Percentiles rank a stretch among this genome's conserved stretches.
phyloP scores from a whole-genome alignment of 2,329 filamentous ascomycete species.

The Aspergillus fumigatiaffinis region DNA sequence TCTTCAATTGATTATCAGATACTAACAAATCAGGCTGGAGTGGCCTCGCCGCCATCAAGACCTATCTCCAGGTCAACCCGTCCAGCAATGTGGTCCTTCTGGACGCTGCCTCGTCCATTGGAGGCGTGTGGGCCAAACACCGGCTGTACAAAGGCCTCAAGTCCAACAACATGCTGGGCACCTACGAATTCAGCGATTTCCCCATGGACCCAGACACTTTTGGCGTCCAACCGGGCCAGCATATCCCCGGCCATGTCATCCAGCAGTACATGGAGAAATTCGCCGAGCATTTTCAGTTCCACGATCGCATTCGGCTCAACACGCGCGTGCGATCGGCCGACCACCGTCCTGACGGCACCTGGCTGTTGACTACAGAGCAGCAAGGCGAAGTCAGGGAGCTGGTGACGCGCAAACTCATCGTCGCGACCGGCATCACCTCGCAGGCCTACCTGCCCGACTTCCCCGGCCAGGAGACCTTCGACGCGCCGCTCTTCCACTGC shows the following conservation, averaged over 20 bases:
- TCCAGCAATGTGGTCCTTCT: conserved; percentile 54
- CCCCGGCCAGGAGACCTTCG: conserved; percentile 48
- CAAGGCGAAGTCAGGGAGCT: not conserved
- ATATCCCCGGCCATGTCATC: conserved; percentile 56
- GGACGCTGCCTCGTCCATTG: conserved; percentile 55
- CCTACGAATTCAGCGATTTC: conserved; percentile 70
- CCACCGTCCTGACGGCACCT: conserved; percentile 36
- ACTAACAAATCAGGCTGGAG: conserved; percentile 38
- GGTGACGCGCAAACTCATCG: conserved; percentile 49
- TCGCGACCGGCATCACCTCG: conserved; percentile 61
- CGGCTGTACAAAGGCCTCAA: conserved; percentile 65
- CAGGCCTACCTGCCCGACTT: conserved; percentile 53
- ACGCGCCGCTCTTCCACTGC: conserved; percentile 55
- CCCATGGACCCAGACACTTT: conserved; percentile 60
- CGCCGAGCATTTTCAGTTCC: conserved; percentile 51
- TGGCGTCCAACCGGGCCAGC: conserved; percentile 47
- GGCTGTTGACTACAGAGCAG: conserved; percentile 25
- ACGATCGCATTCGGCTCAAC: conserved; percentile 46
- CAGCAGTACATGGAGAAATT: conserved; percentile 57
- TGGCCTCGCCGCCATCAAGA: conserved; percentile 60
- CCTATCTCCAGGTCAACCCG: conserved; percentile 58
- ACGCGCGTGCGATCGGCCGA: conserved; percentile 50
- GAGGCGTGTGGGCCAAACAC: conserved; percentile 67
- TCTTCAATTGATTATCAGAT: too few relatives aligned
- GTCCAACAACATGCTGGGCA: conserved; percentile 70